Percentiles rank a stretch among this genome's conserved stretches.
Evolutionary conservation across 73 alveolate genomes (phyloP).

Genomic region (Uronychia binucleata): DNA sequence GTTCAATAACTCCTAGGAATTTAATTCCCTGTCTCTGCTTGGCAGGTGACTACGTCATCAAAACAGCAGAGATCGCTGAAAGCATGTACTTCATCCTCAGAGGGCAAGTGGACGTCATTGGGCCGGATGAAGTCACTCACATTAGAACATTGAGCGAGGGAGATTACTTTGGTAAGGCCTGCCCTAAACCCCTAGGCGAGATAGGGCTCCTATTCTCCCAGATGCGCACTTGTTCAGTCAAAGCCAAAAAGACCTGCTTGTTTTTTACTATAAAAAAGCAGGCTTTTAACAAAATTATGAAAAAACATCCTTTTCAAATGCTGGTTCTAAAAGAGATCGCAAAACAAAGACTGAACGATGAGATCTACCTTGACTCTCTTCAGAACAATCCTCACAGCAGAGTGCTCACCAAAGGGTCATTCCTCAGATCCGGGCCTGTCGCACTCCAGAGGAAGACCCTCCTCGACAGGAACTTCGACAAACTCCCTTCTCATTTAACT

Average conservation of each 20-base stretch:
- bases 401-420: neutral
- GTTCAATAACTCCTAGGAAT: neutral
- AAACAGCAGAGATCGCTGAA: conserved; percentile 38
- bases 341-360: conserved; percentile 36
- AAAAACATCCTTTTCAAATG: conserved; percentile 27
- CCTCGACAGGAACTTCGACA: neutral
- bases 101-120: conserved; percentile 41
- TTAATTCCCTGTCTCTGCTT: conserved; percentile 22
- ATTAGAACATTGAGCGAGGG: conserved; percentile 50
- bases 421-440: too few species aligned
- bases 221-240: conserved; percentile 45
- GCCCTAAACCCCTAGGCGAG: conserved; percentile 21
- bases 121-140: conserved; percentile 20
- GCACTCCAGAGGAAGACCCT: too few species aligned
- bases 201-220: conserved; percentile 46
- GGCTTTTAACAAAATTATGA: neutral
- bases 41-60: conserved; percentile 26
- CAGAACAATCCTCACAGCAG: neutral
- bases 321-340: conserved; percentile 32
- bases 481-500: conserved; percentile 10
- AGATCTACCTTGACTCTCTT: neutral
- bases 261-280: conserved; percentile 16
- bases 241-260: conserved; percentile 31
- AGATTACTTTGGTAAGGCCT: conserved; percentile 40
- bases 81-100: conserved; percentile 30